These are phyloP conservation scores for Aristolochia californica DNA, from an alignment of 164 flowering plant genomes.

Conservation along the genomic window DNA sequence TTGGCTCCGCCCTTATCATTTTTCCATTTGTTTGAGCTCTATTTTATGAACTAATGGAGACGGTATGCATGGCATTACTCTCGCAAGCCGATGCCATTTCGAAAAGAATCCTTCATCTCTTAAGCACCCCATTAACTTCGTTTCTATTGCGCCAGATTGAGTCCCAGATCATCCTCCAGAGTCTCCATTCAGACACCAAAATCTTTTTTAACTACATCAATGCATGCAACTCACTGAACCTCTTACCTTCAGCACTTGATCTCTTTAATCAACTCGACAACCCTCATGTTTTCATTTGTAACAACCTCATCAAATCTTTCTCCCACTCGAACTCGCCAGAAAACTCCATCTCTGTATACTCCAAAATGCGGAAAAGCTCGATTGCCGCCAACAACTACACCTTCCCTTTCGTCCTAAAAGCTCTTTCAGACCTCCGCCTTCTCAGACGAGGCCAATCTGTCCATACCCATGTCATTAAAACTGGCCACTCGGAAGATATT, in stretches of 20 bases:
- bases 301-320: constrained; percentile 41
- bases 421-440: constrained; percentile 28
- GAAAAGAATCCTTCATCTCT: constrained; percentile 17
- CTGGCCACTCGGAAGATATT: constrained; percentile 33
- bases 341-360: constrained; percentile 22
- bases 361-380: constrained; percentile 27
- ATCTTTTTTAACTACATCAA: constrained; percentile 32
- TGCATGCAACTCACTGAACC: constrained; percentile 26
- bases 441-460: constrained; percentile 20
- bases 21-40: too few species aligned
- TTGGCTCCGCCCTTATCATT: too few species aligned
- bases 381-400: constrained; percentile 41
- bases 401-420: constrained; percentile 47
- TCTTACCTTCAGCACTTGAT: constrained; percentile 20
- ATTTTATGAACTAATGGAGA: too few species aligned
- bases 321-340: constrained; percentile 27
- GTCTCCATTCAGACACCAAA: constrained; percentile 30
- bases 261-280: constrained; percentile 21
- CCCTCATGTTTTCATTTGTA: constrained; percentile 45
- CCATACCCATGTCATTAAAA: constrained; percentile 33
- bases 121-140: constrained; percentile 16
- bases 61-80: too few species aligned
- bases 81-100: constrained; percentile 5
- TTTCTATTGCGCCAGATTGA: constrained; percentile 40
- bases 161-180: constrained; percentile 38